Evolutionary conservation across 805 yeast genomes (phyloP).

Genomic region (Lipomyces yamadae): DNA sequence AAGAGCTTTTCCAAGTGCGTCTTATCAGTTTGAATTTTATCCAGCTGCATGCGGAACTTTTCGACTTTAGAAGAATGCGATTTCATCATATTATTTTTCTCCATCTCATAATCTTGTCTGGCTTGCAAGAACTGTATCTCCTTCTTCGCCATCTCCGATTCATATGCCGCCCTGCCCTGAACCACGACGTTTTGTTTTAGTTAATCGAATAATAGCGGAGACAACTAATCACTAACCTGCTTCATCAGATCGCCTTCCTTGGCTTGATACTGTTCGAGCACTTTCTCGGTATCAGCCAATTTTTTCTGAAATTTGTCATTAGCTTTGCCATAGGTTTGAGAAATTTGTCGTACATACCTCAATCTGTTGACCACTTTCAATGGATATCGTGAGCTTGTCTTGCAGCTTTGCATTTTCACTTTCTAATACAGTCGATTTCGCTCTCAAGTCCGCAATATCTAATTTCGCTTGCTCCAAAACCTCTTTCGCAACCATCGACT

Average conservation of each 20-base stretch:
- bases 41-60: neutral
- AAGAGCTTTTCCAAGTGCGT: neutral
- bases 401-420: neutral
- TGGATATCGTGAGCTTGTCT: neutral
- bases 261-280: neutral
- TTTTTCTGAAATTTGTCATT: neutral
- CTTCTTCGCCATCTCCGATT: slow-evolving; percentile 4
- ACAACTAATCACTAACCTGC: neutral
- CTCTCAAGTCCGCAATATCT: neutral
- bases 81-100: slow-evolving; percentile 6
- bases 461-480: neutral
- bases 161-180: slow-evolving; percentile 4
- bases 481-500: slow-evolving; percentile 2
- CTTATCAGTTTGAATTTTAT: neutral
- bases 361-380: neutral
- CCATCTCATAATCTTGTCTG: slow-evolving; percentile 2
- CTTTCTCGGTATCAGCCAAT: neutral
- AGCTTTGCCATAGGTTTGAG: neutral
- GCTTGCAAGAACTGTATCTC: slow-evolving; percentile 5
- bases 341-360: neutral
- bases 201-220: neutral
- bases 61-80: slow-evolving; percentile 5
- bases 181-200: neutral
- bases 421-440: neutral
- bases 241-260: neutral